Evolutionary conservation across 495 filamentous ascomycete genomes (phyloP), one percentile per base, ranked within the genome.

Genomic region (Hamigera avellanea): DNA sequence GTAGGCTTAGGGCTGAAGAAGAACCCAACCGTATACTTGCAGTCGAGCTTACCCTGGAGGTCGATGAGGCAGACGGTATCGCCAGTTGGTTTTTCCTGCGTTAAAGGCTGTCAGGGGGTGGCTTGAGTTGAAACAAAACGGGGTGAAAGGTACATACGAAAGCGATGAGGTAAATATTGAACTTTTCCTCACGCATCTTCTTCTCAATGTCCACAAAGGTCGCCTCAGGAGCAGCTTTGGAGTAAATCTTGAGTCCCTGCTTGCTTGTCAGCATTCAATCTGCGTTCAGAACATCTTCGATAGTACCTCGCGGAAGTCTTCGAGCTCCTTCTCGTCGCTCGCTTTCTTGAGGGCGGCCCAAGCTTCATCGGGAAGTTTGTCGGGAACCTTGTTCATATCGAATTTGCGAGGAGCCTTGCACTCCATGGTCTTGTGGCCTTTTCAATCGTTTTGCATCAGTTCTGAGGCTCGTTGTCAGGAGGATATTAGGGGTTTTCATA

Each of bases 21-120:
- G 47, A 82, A 83, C 0, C 73, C 72, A 41, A 93, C 75, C 9
- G 72, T 65, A 49, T 82, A 95, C 46, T 80, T 80, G 50, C 79
- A 75, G 48, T 82, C 73, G 2, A 79, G 52, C 38, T 86, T 78
- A 14, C 91, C 91, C 44, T 94, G 81, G 7, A 94, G 69, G 41
- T 91, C 77, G 59, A 95, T 84, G 41, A 83, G 73, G 38, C 76
- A 88, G 43, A 81, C 69, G 3, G 77, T 78, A 12, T 66, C 48
- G 0, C 65, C 53, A 6, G 80, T 40, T 25, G 75, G 64, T 9
- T 69, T 63, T 40, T 79, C 69, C 72, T 84, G 19, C 23, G 37
- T 26, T 30, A 6, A 15, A 30, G 28, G n/a, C n/a, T 30, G n/a
- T 4, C 21, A 5, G 21, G 21, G 21, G 5, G 21, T 23, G 21